These are phyloP conservation scores for Vitis hybrid DNA, from an alignment of 177 flowering plant species.

Conservation along the genomic window DNA sequence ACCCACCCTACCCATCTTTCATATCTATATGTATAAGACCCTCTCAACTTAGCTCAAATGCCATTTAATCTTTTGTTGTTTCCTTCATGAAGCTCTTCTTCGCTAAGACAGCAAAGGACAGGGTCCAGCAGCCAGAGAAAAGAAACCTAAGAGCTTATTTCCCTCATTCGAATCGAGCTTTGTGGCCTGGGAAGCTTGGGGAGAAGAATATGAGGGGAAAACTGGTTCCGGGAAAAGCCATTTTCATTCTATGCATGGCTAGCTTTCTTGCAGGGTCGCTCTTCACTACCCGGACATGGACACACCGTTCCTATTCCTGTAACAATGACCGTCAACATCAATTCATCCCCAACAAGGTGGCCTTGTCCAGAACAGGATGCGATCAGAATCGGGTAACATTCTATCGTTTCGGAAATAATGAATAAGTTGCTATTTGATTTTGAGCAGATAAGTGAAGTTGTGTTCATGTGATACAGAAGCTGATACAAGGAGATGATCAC, in stretches of 20 bases:
- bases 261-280: conserved; percentile 72
- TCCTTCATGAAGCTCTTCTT: too few relatives aligned
- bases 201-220: conserved; percentile 64
- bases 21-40: too few relatives aligned
- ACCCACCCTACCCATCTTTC: too few relatives aligned
- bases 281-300: conserved; percentile 43
- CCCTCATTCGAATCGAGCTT: too few relatives aligned
- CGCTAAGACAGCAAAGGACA: too few relatives aligned
- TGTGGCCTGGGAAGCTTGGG: conserved; percentile 8
- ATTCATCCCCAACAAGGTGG: not conserved
- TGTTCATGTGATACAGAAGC: conserved; percentile 31
- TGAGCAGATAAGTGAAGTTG: not conserved
- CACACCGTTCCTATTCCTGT: conserved; percentile 2
- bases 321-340: conserved; percentile 5
- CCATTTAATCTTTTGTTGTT: too few relatives aligned
- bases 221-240: conserved; percentile 45
- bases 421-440: not conserved
- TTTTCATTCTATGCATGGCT: conserved; percentile 49
- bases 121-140: too few relatives aligned
- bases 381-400: not conserved
- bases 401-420: not conserved
- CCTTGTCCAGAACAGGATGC: too few relatives aligned
- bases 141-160: too few relatives aligned
- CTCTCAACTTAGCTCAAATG: too few relatives aligned
- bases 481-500: conserved; percentile 37